Base-by-base conservation (phyloP, 257 asterid species). In the Avicennia marina region DNA sequence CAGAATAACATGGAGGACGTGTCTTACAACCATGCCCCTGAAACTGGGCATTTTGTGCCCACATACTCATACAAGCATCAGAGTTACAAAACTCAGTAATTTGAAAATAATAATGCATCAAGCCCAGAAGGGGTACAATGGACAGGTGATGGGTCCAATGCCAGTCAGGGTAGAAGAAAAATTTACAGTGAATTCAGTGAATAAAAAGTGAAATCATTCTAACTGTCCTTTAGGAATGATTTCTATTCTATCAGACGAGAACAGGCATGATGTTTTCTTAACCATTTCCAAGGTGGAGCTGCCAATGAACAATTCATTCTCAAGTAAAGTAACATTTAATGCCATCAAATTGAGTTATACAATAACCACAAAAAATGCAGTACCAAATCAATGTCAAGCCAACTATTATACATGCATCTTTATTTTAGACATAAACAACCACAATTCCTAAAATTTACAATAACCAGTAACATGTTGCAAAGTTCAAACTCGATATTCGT, bases 201-300 rank as follows among this genome's bases (percentile, higher is more conserved):
- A 43, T 20, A n/a, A 32, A 36, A 6, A 1, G 7, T 45, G 48
- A 46, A 46, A 24, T 32, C 50, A 33, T 60, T 56, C 65, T 45
- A 34, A 10, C 12, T 12, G 10, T 38, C 44, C 58, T 25, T 15
- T 17, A 5, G 38, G 26, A 19, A 40, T 34, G 22, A 16, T 51
- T 33, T 29, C n/a, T 40, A n/a, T 26, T 26, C 15, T 11, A 10
- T 48, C 49, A 11, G 11, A 34, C 4, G 32, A 38, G 32, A 25
- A 47, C 2, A 60, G 15, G 27, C 17, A 25, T 3, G 19, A 17
- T 54, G 38, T 47, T 45, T 32, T 9, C 33, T 32, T 60, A 22
- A 10, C 34, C 20, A 36, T 60, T 10, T 38, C n/a, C 4, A 18
- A 25, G 29, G 1, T 22, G 15, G 41, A 60, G 18, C 26, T 39